A percentile compares a stretch with the other conserved stretches of the same genome.
Conservation (phyloP, 257 asterid genomes). For the Solanum chilense region DNA sequence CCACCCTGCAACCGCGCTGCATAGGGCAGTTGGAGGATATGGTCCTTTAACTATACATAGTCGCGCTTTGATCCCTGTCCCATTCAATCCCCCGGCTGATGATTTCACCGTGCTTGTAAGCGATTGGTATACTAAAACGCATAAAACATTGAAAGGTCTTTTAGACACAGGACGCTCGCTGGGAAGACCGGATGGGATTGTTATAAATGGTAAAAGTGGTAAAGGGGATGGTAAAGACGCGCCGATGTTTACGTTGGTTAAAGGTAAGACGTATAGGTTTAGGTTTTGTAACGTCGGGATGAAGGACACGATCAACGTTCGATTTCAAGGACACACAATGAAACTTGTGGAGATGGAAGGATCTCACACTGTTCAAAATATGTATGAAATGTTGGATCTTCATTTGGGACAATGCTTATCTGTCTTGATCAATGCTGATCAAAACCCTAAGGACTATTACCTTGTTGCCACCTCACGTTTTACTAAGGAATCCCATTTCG, state of each 20-base stretch:
- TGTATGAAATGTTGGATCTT: not conserved
- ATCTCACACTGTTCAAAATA: not conserved
- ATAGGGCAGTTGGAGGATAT: not conserved
- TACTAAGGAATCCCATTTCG: not conserved
- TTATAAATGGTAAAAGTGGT: not conserved
- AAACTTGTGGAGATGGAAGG: not conserved
- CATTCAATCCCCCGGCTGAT: not conserved
- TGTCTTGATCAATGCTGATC: not conserved
- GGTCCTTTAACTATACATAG: not conserved
- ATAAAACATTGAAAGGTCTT: not conserved
- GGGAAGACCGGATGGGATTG: not conserved
- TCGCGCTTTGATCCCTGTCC: not conserved
- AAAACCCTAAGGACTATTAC: not conserved
- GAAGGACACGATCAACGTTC: not conserved
- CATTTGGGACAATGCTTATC: slow-evolving; percentile 1
- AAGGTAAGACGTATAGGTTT: not conserved
- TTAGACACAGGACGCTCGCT: not conserved
- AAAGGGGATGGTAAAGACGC: not conserved
- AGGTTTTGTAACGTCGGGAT: not conserved
- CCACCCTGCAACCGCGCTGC: not conserved
- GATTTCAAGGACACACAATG: not conserved
- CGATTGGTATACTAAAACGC: not conserved
- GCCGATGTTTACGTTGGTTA: not conserved
- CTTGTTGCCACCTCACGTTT: not conserved
- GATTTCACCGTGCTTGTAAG: not conserved